Base-by-base conservation (phyloP, 192 early-diverging fungal species). In the Chytriomyces confervae region DNA sequence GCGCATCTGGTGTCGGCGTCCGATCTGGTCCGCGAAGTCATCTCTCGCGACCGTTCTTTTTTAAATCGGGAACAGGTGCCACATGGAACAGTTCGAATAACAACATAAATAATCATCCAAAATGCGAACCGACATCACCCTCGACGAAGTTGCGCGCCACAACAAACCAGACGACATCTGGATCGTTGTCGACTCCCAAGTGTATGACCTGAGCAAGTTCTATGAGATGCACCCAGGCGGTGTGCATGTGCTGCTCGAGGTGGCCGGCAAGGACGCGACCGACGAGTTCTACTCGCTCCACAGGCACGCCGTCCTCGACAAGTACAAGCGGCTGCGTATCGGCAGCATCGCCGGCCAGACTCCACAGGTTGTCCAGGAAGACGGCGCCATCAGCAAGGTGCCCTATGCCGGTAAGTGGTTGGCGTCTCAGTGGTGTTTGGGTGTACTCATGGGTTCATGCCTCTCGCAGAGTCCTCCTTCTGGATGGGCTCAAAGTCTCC, bases 71-170 rank as follows among this genome's bases (percentile, higher is more conserved):
- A 36, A 36, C 36, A 36, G 36, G 36, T 36, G 36, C 36, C 36
- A 36, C 36, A 36, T 36, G 36, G 36, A 36, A 36, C 36, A 36
- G 36, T 36, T 4, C 4, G 36, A 36, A 36, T 1, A 36, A 36
- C 4, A 36, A 36, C 36, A 36, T 36, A 36, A 36, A 36, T 36
- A 36, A 36, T 36, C 16, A 13, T 57, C 53, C 13, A 20, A 20
- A 57, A 57, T 57, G 53, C 13, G 53, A 57, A 57, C 53, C 16
- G 53, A 57, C 53, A 57, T 84, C 13, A 77, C 84, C 44, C 82
- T 77, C 68, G 79, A 82, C 46, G 85, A 86, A 68, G 85, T 86
- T 11, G 84, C 85, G n/a, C 77, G 72, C 18, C 81, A 82, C 72
- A 82, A 75, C 81, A 82, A 78, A 47, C 44, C 77, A 8, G 78